Conservation (phyloP, 805 yeast genomes). For the Saccharomyces paradoxus region DNA sequence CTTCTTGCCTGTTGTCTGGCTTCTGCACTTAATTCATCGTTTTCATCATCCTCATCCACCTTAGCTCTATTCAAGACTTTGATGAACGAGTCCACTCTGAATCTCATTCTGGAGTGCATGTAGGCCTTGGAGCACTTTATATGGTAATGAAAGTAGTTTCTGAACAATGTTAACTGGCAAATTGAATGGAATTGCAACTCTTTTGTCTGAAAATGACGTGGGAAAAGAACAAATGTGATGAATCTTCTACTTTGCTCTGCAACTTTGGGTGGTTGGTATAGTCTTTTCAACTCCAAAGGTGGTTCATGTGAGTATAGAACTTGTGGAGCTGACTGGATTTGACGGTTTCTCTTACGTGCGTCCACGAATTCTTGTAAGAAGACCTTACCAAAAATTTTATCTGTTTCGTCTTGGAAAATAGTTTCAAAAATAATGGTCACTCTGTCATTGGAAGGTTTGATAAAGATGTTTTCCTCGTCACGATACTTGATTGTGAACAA, state of each 20-base stretch:
- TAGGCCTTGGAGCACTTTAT: constrained; percentile 97
- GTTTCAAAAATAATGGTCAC: constrained; percentile 95
- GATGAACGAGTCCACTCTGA: constrained; percentile 84
- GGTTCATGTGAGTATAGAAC: constrained; percentile 89
- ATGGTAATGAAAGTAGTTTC: constrained; percentile 97
- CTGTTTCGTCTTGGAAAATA: constrained; percentile 92
- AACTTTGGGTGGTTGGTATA: constrained; percentile 14
- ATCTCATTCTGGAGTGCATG: constrained; percentile 97
- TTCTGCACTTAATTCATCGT: constrained; percentile 6
- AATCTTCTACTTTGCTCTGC: constrained; percentile 37
- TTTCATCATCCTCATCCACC: constrained; percentile 71
- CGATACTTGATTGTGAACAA: constrained; percentile 60
- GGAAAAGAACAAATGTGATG: constrained; percentile 68
- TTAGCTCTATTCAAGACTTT: constrained; percentile 95
- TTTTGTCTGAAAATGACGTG: constrained; percentile 75
- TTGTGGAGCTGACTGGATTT: constrained; percentile 97
- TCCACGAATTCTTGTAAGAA: constrained; percentile 91
- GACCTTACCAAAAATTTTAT: constrained; percentile 81
- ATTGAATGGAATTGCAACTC: constrained; percentile 37
- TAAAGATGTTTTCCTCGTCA: constrained; percentile 84
- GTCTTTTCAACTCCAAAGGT: constrained; percentile 69
- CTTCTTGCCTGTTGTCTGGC: constrained; percentile 20
- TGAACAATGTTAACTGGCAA: constrained; percentile 82
- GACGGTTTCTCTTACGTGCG: constrained; percentile 85
- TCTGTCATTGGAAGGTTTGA: constrained; percentile 89